Percentiles rank a stretch among this genome's conserved stretches.
These are phyloP conservation scores for Emergomyces pasteurianus DNA, from an alignment of 2,329 filamentous ascomycete species.

Conservation along the genomic window DNA sequence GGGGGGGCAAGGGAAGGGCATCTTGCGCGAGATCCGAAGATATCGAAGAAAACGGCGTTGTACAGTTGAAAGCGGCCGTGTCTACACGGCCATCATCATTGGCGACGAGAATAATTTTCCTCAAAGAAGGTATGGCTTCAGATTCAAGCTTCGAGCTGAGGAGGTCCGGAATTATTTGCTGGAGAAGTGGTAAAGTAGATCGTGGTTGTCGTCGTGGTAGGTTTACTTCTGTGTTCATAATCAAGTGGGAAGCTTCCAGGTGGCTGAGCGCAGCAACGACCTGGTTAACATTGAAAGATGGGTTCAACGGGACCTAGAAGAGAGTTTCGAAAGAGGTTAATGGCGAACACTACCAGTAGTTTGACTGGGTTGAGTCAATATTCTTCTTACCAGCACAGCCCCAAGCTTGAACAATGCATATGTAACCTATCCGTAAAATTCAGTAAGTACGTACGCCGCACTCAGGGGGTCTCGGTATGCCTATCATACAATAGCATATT, in stretches of 20 bases:
- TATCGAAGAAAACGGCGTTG: conserved; percentile 38
- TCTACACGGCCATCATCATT: conserved; percentile 53
- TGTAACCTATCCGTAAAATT: conserved; percentile 36
- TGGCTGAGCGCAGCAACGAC: conserved; percentile 67
- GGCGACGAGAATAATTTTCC: conserved; percentile 62
- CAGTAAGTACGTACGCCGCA: neutral
- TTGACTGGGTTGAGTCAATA: too few relatives aligned
- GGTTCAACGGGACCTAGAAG: conserved; percentile 68
- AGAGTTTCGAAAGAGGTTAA: neutral
- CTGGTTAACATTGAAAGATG: conserved; percentile 70
- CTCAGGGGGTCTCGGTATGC: neutral
- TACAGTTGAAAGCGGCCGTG: conserved; percentile 28
- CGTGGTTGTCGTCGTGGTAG: conserved; percentile 53
- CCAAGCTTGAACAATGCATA: conserved; percentile 92
- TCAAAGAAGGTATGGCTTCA: conserved; percentile 54
- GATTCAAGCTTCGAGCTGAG: conserved; percentile 37
- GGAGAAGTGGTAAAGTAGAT: conserved; percentile 47
- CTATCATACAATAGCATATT: conserved; percentile 60
- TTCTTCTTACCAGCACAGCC: conserved; percentile 56
- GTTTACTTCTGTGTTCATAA: conserved; percentile 82
- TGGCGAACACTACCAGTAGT: neutral
- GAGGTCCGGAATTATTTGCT: conserved; percentile 41
- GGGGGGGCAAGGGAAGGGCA: conserved; percentile 32
- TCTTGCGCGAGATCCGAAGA: conserved; percentile 32
- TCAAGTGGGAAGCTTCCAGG: conserved; percentile 58